Evolutionary conservation across 306 rosid species (phyloP).

Genomic region (Vicia villosa): DNA sequence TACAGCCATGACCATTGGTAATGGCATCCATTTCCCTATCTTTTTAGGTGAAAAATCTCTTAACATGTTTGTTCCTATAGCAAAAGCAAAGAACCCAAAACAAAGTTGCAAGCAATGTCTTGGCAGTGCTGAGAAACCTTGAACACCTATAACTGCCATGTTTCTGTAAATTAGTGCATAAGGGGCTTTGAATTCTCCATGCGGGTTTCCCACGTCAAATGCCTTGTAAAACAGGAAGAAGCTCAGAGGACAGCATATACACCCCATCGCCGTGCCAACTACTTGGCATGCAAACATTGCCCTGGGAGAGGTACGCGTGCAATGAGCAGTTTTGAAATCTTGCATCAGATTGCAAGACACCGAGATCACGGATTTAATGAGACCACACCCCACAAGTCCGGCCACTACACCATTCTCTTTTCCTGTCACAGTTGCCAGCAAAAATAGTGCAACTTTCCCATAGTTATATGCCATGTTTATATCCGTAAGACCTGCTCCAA

Average conservation of each 20-base stretch:
- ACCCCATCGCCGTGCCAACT: conserved; percentile 75
- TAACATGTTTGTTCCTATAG: conserved; percentile 39
- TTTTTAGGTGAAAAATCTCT: conserved; percentile 49
- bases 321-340: conserved; percentile 86
- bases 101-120: conserved; percentile 75
- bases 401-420: conserved; percentile 49
- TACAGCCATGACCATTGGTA: conserved; percentile 93
- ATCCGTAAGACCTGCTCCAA: conserved; percentile 91
- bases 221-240: conserved; percentile 72
- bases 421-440: conserved; percentile 62
- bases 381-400: conserved; percentile 77
- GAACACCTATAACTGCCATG: conserved; percentile 47
- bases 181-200: conserved; percentile 93
- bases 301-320: conserved; percentile 78
- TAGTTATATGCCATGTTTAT: conserved; percentile 97
- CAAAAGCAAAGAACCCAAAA: conserved; percentile 45
- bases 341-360: conserved; percentile 93
- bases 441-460: conserved; percentile 82
- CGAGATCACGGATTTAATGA: conserved; percentile 67
- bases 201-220: conserved; percentile 59
- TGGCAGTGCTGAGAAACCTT: conserved; percentile 75
- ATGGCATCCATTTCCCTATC: conserved; percentile 87
- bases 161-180: conserved; percentile 62
- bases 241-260: conserved; percentile 72
- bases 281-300: conserved; percentile 89